phyloP scores from a whole-genome alignment of 345 rosid genomes.

The Salix brachista region DNA sequence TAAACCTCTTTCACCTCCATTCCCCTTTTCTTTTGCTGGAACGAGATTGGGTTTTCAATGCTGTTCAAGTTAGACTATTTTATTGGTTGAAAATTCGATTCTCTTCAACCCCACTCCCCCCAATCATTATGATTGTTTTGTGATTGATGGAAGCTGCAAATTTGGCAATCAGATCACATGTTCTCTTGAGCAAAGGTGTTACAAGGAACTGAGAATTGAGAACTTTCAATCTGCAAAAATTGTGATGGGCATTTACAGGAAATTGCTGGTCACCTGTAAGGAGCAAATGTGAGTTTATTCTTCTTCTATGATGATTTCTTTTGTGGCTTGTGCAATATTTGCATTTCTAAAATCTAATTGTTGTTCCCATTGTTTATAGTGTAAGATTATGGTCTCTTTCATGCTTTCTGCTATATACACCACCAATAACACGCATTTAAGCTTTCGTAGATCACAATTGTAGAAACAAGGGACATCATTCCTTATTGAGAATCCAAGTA shows the following conservation, averaged over 20 bases:
- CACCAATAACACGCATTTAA: background rate
- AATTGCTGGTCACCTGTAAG: conserved; percentile 71
- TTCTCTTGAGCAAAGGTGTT: conserved; percentile 92
- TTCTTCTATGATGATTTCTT: background rate
- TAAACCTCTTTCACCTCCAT: background rate
- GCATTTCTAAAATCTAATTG: background rate
- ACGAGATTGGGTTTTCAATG: background rate
- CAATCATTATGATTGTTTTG: background rate
- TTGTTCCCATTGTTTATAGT: background rate
- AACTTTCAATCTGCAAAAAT: conserved; percentile 73
- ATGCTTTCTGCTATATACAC: background rate
- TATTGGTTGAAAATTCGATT: background rate
- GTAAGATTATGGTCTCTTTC: background rate
- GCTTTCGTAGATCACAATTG: background rate
- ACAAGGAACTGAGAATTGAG: conserved; percentile 93
- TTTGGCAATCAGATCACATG: conserved; percentile 61
- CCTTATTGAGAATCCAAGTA: background rate
- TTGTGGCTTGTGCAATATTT: background rate
- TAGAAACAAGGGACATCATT: background rate
- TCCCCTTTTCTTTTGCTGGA: background rate
- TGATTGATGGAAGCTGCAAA: conserved; percentile 20
- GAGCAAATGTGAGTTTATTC: conserved; percentile 84
- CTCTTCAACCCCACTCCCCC: background rate
- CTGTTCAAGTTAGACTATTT: background rate
- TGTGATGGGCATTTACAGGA: conserved; percentile 83